A percentile compares a stretch with the other conserved stretches of the same genome.
These are phyloP conservation scores for Phytophthora cryptogea DNA, from an alignment of 352 stramenopile genomes.

Conservation along the genomic window DNA sequence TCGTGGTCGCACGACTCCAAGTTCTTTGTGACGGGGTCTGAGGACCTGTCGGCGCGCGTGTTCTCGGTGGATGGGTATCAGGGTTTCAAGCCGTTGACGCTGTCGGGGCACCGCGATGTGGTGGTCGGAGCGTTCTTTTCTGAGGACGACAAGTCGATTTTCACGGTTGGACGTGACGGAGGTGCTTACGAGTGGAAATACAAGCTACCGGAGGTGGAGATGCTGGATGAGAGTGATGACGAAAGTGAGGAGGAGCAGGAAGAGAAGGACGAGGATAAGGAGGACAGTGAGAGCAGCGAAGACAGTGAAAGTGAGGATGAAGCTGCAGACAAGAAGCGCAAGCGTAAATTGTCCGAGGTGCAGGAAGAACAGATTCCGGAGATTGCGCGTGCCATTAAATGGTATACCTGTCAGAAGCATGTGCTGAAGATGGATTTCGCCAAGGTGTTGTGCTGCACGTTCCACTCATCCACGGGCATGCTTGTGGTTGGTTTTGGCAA, in stretches of 20 bases:
- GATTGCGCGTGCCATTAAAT: slow-evolving; percentile 80
- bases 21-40: slow-evolving; percentile 89
- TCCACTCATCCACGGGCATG: slow-evolving; percentile 85
- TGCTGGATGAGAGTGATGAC: slow-evolving; percentile 33
- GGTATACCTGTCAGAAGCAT: slow-evolving; percentile 86
- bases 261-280: slow-evolving; percentile 11
- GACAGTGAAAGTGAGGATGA: slow-evolving; percentile 43
- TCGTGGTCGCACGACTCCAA: slow-evolving; percentile 89
- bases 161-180: slow-evolving; percentile 88
- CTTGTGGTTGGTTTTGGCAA: slow-evolving; percentile 97
- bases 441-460: slow-evolving; percentile 89
- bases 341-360: slow-evolving; percentile 29
- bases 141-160: slow-evolving; percentile 75
- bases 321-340: slow-evolving; percentile 24
- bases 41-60: slow-evolving; percentile 89
- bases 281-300: slow-evolving; percentile 20
- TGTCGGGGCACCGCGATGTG: slow-evolving; percentile 88
- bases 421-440: slow-evolving; percentile 92
- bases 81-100: slow-evolving; percentile 84
- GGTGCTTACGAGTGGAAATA: slow-evolving; percentile 89
- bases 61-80: slow-evolving; percentile 79
- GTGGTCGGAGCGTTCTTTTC: slow-evolving; percentile 90
- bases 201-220: slow-evolving; percentile 50
- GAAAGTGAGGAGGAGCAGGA: slow-evolving; percentile 35
- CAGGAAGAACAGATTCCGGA: slow-evolving; percentile 43